A percentile compares a stretch with the other conserved stretches of the same genome.
Conservation (phyloP, 805 yeast species). For the Metschnikowia similis region DNA sequence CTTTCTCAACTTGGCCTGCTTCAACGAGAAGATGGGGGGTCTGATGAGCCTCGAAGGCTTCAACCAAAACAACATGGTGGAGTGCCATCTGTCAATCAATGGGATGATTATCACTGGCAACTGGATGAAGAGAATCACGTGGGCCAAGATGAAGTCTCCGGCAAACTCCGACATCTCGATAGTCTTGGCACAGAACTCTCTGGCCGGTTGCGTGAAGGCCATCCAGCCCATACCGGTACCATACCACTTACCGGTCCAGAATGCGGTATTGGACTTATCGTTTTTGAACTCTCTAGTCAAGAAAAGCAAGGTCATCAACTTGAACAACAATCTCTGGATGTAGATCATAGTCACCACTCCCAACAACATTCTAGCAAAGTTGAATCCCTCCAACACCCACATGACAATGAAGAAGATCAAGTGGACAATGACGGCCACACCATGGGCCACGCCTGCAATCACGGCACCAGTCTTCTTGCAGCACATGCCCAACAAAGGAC, state of each 20-base stretch:
- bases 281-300: constrained; percentile 95
- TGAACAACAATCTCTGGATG: constrained; percentile 83
- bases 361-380: constrained; percentile 77
- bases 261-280: constrained; percentile 92
- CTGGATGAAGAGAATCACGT: constrained; percentile 79
- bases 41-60: constrained; percentile 94
- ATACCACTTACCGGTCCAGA: constrained; percentile 99
- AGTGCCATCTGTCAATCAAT: constrained; percentile 93
- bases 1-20: constrained; percentile 93
- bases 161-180: constrained; percentile 94
- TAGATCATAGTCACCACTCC: constrained; percentile 83
- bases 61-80: constrained; percentile 98
- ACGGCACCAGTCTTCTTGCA: constrained; percentile 97
- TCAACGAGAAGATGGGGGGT: constrained; percentile 95
- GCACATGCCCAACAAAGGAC: constrained; percentile 91
- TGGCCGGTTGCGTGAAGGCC: constrained; percentile 92
- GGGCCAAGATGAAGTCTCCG: constrained; percentile 94
- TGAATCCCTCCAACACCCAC: constrained; percentile 97
- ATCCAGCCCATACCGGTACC: constrained; percentile 88
- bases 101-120: constrained; percentile 85
- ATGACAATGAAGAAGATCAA: constrained; percentile 84
- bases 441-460: constrained; percentile 94
- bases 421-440: constrained; percentile 86
- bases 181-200: constrained; percentile 92
- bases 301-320: constrained; percentile 69